Evolutionary conservation across 176 grass and related monocot genomes (phyloP), one percentile per base, ranked within the genome.

Genomic region (Oropetium thomaeum): DNA sequence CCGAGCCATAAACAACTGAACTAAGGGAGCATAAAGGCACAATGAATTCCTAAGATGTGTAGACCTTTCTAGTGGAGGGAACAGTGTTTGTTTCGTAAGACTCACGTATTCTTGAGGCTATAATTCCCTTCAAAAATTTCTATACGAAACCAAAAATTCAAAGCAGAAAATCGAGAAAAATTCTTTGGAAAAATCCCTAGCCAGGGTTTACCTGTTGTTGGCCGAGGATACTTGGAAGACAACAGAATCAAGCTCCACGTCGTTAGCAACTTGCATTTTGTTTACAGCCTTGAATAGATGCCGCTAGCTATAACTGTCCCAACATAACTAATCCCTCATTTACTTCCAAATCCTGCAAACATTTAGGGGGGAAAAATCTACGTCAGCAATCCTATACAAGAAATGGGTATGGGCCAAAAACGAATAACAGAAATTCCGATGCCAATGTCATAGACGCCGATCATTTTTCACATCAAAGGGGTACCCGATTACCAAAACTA

Each of bases 231-330:
- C 80, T 53, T 88, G 84, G 77, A 99, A 99, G 13, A 92, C 75
- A 20, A 62, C 87, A 82, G 84, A 96, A 90, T 96, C 96, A 67
- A 99, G 89, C n/a, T 45, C 69, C 61, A 83, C 42, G 59, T 83
- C 62, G 41, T 31, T 70, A 77, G 53, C 52, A 85, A 90, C 44
- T 17, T 84, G 89, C 95, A 98, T 98, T 83, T 70, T 73, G 20
- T 20, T 79, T 37, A 64, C 42, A 49, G 25, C 41, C 34, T 23
- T 17, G 27, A 80, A 58, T 58, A 57, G n/a, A 4, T 53, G 22
- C 44, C 58, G 11, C 52, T 30, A 31, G 19, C 43, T 34, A 74
- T 6, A 70, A 58, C 27, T 77, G 55, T 79, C 34, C 34, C 66
- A 55, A 74, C 17, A 48, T 42, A 39, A 60, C 42, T 33, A 62